Evolutionary conservation across 2,329 filamentous ascomycete species (phyloP), one percentile per base, ranked within the genome.

Genomic region (Microcyclospora pomicola): DNA sequence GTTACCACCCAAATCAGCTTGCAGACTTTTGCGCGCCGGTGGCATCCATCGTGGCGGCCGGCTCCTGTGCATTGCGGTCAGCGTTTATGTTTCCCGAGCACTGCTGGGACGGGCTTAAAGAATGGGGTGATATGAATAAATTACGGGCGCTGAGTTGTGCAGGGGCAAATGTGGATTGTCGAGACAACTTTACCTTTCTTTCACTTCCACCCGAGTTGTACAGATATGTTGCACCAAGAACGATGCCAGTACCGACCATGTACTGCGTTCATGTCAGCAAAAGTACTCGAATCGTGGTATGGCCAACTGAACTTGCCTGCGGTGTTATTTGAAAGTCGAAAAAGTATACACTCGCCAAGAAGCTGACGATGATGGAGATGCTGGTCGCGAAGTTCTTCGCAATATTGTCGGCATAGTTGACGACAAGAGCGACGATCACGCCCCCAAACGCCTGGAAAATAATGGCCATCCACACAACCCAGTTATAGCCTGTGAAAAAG

Each of bases 401-500:
- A 55, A 93, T 92, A 53, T 91, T 92, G 63, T 91, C 82, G 5
- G 82, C 77, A 55, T 85, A 83, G 45, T 80, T 82, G 58, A 91
- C 80, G 56, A 80, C 83, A 42, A 91, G 69, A 2, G 81, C 82
- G 9, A 84, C 79, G n/a, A 93, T 65, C 19, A 96, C 72, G 15
- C 88, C 91, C 27, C 87, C 87, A 28, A 79, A 63, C 1, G 87
- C 82, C 58, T 98, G 91, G 42, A 91, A 72, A 5, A 77, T 56
- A 49, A 96, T 82, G 4, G 86, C 82, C 5, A 76, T 69, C 86
- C 87, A 95, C 2, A 96, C 88, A 14, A 88, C 71, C 69, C 75
- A 81, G 57, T 93, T 95, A 63, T 96, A 98, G 2, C 91, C 91
- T 40, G 82, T 80, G 50, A 98, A 96, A 61, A 96, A 93, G 10